Evolutionary conservation across 495 filamentous ascomycete species (phyloP).

Genomic region (Hypoxylon rickii): DNA sequence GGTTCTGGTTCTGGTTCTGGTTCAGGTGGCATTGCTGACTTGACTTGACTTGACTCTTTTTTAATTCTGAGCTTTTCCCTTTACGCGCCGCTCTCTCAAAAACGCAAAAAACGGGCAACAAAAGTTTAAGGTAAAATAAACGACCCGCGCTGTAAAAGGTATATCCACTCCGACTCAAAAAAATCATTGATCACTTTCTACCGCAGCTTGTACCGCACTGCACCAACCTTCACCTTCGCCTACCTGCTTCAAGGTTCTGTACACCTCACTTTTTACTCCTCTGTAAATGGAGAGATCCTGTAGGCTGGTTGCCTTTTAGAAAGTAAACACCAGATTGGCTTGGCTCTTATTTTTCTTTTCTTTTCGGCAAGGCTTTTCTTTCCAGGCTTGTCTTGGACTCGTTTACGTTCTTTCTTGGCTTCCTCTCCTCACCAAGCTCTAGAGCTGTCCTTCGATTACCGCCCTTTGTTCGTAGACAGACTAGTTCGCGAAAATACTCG

Average conservation of each 20-base stretch:
- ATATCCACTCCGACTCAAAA: constrained; percentile 30
- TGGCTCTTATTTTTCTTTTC: neutral
- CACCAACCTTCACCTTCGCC: constrained; percentile 3
- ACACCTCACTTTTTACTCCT: neutral
- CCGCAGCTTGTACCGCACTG: too few species aligned
- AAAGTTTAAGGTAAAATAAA: constrained; percentile 6
- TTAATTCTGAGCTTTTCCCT: constrained; percentile 20
- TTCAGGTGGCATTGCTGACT: too few species aligned
- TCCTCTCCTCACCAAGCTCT: neutral
- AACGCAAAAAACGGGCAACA: constrained; percentile 7
- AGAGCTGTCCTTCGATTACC: constrained; percentile 15
- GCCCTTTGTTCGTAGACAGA: constrained; percentile 30
- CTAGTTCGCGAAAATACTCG: constrained; percentile 27
- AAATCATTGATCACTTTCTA: too few species aligned
- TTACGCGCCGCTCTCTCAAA: constrained; percentile 20
- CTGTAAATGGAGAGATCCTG: constrained; percentile 3
- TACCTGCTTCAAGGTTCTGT: constrained; percentile 8
- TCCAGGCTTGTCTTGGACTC: constrained; percentile 4
- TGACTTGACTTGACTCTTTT: neutral
- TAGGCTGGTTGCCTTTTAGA: constrained; percentile 8
- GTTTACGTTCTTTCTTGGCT: constrained; percentile 4
- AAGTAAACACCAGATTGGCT: neutral
- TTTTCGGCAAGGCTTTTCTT: neutral
- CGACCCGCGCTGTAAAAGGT: constrained; percentile 27
- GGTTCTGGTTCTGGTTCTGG: too few species aligned